Conservation (phyloP, 2,329 filamentous ascomycete genomes). For the Monosporascus sp. region DNA sequence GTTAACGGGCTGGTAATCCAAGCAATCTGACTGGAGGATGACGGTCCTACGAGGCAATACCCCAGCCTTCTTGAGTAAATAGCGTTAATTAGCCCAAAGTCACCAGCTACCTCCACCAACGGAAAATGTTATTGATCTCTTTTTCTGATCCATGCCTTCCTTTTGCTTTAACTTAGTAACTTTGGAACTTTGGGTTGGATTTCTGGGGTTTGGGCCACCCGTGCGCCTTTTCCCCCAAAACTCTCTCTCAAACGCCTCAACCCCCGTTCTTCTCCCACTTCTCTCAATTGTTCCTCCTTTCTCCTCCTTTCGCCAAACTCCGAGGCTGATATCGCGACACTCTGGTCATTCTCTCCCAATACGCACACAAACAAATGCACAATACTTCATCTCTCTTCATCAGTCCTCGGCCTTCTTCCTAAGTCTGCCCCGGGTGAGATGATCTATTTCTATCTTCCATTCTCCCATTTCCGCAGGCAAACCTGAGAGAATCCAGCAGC, state of each 20-base stretch:
- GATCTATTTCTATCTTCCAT: too few relatives aligned
- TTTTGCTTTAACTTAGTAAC: not conserved
- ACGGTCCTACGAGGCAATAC: not conserved
- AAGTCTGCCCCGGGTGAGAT: not conserved
- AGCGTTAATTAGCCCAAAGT: not conserved
- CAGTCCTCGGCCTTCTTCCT: not conserved
- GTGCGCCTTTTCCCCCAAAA: not conserved
- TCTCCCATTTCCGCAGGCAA: too few relatives aligned
- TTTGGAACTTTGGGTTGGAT: not conserved
- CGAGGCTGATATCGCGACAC: not conserved
- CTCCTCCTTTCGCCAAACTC: not conserved
- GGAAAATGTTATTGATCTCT: not conserved
- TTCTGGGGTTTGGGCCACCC: not conserved
- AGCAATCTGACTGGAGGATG: not conserved
- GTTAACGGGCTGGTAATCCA: not conserved
- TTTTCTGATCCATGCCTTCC: not conserved
- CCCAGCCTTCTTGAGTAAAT: not conserved
- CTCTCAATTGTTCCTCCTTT: not conserved
- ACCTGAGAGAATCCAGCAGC: too few relatives aligned
- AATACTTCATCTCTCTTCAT: not conserved
- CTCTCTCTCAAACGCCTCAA: not conserved
- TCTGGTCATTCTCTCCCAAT: not conserved
- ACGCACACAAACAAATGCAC: not conserved
- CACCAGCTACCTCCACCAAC: not conserved
- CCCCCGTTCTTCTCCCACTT: not conserved